Conservation (phyloP, 139 green algal species). For the Ettlia oleoabundans region DNA sequence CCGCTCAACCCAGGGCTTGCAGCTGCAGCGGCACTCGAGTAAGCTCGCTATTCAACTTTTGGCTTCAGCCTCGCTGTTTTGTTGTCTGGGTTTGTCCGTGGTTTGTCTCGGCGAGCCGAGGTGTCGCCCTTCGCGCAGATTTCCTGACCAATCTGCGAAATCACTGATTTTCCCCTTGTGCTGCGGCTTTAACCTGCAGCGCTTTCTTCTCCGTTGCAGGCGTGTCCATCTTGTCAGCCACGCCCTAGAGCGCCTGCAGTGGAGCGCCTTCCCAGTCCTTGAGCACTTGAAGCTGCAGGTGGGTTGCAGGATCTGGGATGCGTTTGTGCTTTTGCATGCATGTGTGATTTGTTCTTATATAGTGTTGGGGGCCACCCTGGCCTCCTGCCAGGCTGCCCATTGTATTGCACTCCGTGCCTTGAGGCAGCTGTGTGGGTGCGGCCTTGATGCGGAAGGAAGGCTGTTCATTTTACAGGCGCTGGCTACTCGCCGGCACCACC, state of each 20-base stretch:
- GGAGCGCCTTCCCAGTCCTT: slow-evolving; percentile 29
- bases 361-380: no score
- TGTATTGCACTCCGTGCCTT: not conserved
- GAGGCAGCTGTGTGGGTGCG: no score
- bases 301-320: not conserved
- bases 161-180: no score
- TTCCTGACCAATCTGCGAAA: no score
- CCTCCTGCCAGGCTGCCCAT: no score
- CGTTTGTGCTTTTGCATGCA: not conserved
- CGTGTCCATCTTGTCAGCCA: slow-evolving; percentile 27
- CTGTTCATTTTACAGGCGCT: no score
- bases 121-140: not conserved
- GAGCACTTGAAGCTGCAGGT: slow-evolving; percentile 29
- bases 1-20: slow-evolving; percentile 21
- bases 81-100: no score
- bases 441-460: no score
- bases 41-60: no score
- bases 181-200: not conserved
- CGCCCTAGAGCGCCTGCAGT: slow-evolving; percentile 22
- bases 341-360: not conserved
- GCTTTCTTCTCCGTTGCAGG: not conserved
- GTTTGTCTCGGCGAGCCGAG: no score
- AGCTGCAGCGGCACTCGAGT: slow-evolving; percentile 4
- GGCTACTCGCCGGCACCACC: no score
- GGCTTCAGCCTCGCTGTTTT: no score